Percentiles rank a stretch among this genome's conserved stretches.
phyloP scores from a whole-genome alignment of 2,329 filamentous ascomycete genomes.

The Verticillium klebahnii region DNA sequence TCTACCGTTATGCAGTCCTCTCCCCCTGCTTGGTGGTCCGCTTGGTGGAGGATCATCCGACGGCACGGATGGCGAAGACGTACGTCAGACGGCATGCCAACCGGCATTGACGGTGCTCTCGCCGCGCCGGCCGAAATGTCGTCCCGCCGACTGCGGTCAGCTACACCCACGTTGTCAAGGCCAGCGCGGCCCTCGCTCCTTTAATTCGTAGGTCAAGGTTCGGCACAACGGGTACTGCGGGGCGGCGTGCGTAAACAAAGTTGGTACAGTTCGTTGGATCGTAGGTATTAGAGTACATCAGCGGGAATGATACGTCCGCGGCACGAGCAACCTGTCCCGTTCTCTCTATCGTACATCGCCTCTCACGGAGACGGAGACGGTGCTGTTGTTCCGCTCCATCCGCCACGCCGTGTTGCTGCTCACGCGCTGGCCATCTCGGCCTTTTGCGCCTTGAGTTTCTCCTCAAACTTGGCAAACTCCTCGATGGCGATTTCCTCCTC shows the following conservation, averaged over 20 bases:
- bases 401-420: background rate
- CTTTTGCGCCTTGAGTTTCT: slow-evolving; percentile 62
- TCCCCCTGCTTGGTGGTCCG: too few species aligned
- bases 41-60: too few species aligned
- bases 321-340: background rate
- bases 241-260: slow-evolving; percentile 5
- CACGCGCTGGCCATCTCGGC: slow-evolving; percentile 18
- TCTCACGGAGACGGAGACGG: background rate
- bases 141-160: too few species aligned
- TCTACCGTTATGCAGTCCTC: too few species aligned
- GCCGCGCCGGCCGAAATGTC: too few species aligned
- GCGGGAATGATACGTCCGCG: background rate
- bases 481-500: slow-evolving; percentile 84
- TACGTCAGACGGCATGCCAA: too few species aligned
- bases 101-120: too few species aligned
- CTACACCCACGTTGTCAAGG: too few species aligned
- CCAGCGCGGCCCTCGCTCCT: too few species aligned
- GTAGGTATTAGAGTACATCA: background rate
- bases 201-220: too few species aligned
- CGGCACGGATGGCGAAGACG: too few species aligned
- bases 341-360: background rate
- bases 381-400: background rate
- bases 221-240: too few species aligned
- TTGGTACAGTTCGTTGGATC: background rate
- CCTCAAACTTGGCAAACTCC: slow-evolving; percentile 94